phyloP scores from a whole-genome alignment of 768 basidiomycete species.

The Pulveroboletus sp. region DNA sequence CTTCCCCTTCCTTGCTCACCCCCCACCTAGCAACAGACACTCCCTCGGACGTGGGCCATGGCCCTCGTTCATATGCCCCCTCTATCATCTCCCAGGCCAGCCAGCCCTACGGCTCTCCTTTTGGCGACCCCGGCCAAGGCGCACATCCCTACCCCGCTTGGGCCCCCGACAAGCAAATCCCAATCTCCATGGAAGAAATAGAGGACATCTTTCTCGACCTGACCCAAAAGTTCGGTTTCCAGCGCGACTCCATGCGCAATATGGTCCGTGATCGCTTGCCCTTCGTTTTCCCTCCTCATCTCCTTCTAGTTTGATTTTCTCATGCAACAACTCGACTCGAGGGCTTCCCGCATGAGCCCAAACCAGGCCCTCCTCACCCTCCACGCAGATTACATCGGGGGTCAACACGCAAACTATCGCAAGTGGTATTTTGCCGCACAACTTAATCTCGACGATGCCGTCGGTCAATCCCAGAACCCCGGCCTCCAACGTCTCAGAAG shows the following conservation, averaged over 20 bases:
- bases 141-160: slow-evolving; percentile 91
- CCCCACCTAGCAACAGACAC: slow-evolving; percentile 17
- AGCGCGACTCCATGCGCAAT: slow-evolving; percentile 93
- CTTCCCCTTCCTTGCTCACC: background rate
- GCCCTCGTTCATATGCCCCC: slow-evolving; percentile 47
- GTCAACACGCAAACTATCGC: slow-evolving; percentile 97
- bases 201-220: slow-evolving; percentile 99
- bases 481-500: slow-evolving; percentile 87
- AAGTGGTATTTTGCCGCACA: slow-evolving; percentile 99
- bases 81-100: slow-evolving; percentile 63
- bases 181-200: slow-evolving; percentile 96
- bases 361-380: slow-evolving; percentile 94
- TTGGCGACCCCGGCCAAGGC: slow-evolving; percentile 52
- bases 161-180: slow-evolving; percentile 89
- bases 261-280: slow-evolving; percentile 52
- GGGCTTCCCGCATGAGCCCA: slow-evolving; percentile 97
- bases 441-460: slow-evolving; percentile 97
- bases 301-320: slow-evolving; percentile 83
- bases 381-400: slow-evolving; percentile 98
- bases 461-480: slow-evolving; percentile 92
- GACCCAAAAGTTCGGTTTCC: slow-evolving; percentile 98
- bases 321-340: slow-evolving; percentile 97
- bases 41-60: slow-evolving; percentile 31
- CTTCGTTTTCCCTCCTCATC: slow-evolving; percentile 6
- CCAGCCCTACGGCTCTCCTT: slow-evolving; percentile 56